Percentiles rank a stretch among this genome's conserved stretches.
Evolutionary conservation across 495 filamentous ascomycete species (phyloP).

Genomic region (Letharia lupina): DNA sequence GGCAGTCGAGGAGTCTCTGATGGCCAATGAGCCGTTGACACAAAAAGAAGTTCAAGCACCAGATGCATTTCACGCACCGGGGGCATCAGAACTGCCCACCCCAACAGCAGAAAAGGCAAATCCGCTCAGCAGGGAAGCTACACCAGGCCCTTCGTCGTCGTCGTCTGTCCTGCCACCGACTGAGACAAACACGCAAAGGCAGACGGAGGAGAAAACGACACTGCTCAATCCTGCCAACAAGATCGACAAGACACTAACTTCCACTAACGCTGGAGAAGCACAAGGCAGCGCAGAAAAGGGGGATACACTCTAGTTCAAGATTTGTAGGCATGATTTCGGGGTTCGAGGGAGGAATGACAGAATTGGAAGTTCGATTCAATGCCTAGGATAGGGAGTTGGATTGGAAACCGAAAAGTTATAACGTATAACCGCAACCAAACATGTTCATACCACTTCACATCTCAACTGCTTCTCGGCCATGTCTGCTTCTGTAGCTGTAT

Average conservation of each 20-base stretch:
- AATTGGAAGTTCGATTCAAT: background rate
- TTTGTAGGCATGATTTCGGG: background rate
- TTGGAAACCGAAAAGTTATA: background rate
- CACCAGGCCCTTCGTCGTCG: constrained; percentile 7
- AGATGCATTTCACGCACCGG: background rate
- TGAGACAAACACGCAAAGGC: constrained; percentile 16
- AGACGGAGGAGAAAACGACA: constrained; percentile 24
- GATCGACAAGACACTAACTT: constrained; percentile 21
- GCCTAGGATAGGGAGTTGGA: background rate
- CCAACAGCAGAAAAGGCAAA: background rate
- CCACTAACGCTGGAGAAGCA: constrained; percentile 22
- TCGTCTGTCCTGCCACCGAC: constrained; percentile 6
- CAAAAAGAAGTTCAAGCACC: constrained; percentile 3
- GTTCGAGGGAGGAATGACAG: background rate
- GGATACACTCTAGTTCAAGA: background rate
- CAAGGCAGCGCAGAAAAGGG: background rate
- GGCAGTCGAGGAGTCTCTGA: constrained; percentile 13
- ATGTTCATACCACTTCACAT: background rate
- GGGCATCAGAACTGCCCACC: background rate
- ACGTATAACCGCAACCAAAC: background rate
- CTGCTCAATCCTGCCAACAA: constrained; percentile 13
- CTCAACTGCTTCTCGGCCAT: background rate
- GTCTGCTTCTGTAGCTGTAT: background rate
- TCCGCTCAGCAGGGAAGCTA: background rate
- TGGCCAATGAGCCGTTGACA: constrained; percentile 4